Evolutionary conservation across 2,329 filamentous ascomycete genomes (phyloP).

Genomic region (Dendrostoma leiphaemia): DNA sequence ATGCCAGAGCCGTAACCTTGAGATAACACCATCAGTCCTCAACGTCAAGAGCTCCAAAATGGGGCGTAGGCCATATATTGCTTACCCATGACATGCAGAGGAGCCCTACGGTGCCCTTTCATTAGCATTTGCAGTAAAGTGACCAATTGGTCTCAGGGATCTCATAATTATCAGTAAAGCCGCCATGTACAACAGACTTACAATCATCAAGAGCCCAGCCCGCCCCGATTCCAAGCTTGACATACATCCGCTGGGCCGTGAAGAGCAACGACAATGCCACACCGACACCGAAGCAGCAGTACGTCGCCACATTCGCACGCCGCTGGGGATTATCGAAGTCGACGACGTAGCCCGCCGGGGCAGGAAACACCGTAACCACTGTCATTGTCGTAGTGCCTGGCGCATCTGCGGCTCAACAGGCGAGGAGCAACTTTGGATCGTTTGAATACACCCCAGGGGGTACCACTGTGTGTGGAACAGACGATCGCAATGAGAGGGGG

Average conservation of each 20-base stretch:
- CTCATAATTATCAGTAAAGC: no score
- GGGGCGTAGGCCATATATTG: slow-evolving; percentile 8
- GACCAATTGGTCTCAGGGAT: no score
- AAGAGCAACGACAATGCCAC: slow-evolving; percentile 6
- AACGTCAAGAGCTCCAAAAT: slow-evolving; percentile 23
- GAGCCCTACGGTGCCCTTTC: not conserved
- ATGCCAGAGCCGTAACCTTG: slow-evolving; percentile 14
- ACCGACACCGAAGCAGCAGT: slow-evolving; percentile 12
- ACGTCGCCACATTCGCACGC: not conserved
- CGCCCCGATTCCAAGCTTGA: not conserved
- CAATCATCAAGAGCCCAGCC: slow-evolving; percentile 8
- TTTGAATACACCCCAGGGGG: no score
- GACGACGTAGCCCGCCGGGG: slow-evolving; percentile 31
- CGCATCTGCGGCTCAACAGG: no score
- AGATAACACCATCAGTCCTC: not conserved
- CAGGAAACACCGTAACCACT: slow-evolving; percentile 23
- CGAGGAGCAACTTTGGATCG: no score
- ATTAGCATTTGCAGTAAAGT: no score
- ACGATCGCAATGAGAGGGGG: no score
- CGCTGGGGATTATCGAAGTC: slow-evolving; percentile 31
- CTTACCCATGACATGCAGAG: slow-evolving; percentile 16
- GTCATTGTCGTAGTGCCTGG: slow-evolving; percentile 5
- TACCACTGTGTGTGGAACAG: no score
- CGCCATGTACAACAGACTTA: no score
- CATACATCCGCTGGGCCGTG: slow-evolving; percentile 10